Evolutionary conservation across 2,329 filamentous ascomycete genomes (phyloP), one percentile per base, ranked within the genome.

Genomic region (Rhinocladiella similis): DNA sequence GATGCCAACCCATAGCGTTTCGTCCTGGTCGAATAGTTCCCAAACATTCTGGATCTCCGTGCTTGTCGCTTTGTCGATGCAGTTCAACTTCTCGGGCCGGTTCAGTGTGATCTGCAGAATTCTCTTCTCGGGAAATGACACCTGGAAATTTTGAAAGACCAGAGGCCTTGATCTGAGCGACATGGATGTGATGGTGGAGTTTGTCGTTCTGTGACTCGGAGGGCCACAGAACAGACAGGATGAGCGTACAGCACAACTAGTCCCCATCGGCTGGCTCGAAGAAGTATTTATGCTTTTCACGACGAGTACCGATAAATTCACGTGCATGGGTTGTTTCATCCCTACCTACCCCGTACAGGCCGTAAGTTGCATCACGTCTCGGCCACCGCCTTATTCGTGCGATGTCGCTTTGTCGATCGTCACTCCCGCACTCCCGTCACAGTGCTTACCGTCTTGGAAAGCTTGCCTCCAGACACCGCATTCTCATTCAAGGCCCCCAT

Each of bases 31-130:
- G 60, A 77, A 68, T 72, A 75, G 77, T 53, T 71, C 65, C 70
- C 73, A 78, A 10, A 78, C 61, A 1, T 58, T 64, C 47, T 76
- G 69, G 2, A 77, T 68, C 35, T 78, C 73, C 39, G 64, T 63
- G 61, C 76, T 68, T 38, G 72, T 74, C 4, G 67, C 61, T n/a
- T 63, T 61, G 54, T 71, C 72, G 63, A 78, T 75, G 64, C 74
- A 74, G 64, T 78, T 78, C 49, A 77, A 68, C 10, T 70, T 66
- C 46, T 69, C 65, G 4, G 74, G 73, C 18, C 76, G 69, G 60
- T 73, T 73, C 53, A 78, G 69, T 39, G 77, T 75, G 57, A 81
- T 71, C 53, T 80, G 70, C 59, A 80, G 66, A 68, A 79, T 67
- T 59, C 73, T 69, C 48, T 72, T 65, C 60, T 70, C 59, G 63